Conservation (phyloP, 2,329 filamentous ascomycete species). For the Aspergillus neoniger region DNA sequence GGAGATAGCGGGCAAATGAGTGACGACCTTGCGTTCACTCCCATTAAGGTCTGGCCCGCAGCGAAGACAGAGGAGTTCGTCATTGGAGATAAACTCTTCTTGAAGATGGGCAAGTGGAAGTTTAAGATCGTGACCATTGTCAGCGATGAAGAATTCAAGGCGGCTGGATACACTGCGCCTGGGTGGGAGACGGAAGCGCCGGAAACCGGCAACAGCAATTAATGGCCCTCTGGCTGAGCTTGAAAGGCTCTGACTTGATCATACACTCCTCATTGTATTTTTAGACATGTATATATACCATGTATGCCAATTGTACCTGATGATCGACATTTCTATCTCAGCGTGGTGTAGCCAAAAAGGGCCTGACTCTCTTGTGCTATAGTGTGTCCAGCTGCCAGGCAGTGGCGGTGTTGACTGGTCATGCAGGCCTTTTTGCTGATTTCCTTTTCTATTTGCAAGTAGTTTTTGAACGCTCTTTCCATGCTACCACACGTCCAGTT, state of each 20-base stretch:
- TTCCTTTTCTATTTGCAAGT: no score
- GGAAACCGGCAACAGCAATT: not conserved
- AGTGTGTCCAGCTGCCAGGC: no score
- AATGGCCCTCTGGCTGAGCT: not conserved
- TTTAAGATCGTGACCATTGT: slow-evolving; percentile 59
- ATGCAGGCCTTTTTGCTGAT: no score
- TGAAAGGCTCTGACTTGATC: not conserved
- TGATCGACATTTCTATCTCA: not conserved
- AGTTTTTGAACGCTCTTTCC: no score
- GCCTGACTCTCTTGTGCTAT: no score
- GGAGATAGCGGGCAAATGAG: slow-evolving; percentile 45
- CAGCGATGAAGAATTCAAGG: slow-evolving; percentile 55
- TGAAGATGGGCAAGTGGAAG: slow-evolving; percentile 63
- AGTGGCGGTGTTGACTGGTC: no score
- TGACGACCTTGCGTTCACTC: slow-evolving; percentile 52
- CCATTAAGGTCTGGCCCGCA: slow-evolving; percentile 47
- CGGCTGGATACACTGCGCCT: slow-evolving; percentile 48
- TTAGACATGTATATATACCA: slow-evolving; percentile 18
- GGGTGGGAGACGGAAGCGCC: slow-evolving; percentile 49
- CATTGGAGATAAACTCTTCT: slow-evolving; percentile 53
- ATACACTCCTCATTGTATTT: slow-evolving; percentile 15
- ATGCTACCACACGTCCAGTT: no score
- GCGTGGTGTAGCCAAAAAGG: no score
- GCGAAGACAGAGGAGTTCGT: slow-evolving; percentile 52
- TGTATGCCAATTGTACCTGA: slow-evolving; percentile 10